Evolutionary conservation across 257 asterid species (phyloP).

Genomic region (Jacaranda copaia): DNA sequence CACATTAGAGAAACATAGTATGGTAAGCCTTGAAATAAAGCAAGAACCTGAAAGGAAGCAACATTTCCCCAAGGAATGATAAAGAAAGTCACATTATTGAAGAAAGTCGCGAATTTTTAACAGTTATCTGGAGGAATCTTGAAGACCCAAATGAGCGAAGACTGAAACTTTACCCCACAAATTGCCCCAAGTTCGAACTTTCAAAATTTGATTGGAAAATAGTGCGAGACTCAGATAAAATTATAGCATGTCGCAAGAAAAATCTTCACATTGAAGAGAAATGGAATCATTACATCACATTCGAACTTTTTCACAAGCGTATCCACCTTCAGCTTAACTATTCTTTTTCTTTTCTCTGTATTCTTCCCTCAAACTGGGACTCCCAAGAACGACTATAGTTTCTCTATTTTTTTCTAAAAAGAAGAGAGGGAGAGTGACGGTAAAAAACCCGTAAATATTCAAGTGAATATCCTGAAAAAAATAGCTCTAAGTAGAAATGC

Average conservation of each 20-base stretch:
- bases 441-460: not conserved
- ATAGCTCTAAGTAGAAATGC: constrained; percentile 1
- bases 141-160: constrained; percentile 47
- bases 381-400: not conserved
- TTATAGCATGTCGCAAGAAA: constrained; percentile 27
- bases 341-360: not conserved
- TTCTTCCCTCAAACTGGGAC: constrained; percentile 25
- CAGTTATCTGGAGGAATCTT: constrained; percentile 41
- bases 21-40: constrained; percentile 34
- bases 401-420: not conserved
- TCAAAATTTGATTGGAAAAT: constrained; percentile 29
- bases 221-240: constrained; percentile 37
- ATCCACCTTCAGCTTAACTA: constrained; percentile 11
- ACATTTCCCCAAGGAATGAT: constrained; percentile 37
- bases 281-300: constrained; percentile 51
- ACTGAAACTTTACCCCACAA: constrained; percentile 36
- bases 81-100: constrained; percentile 29
- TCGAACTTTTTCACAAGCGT: constrained; percentile 44
- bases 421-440: not conserved
- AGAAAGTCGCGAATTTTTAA: constrained; percentile 31
- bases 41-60: constrained; percentile 37
- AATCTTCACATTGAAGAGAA: constrained; percentile 60
- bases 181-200: constrained; percentile 27
- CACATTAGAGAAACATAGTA: constrained; percentile 12
- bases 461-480: not conserved